Evolutionary conservation across 2,329 filamentous ascomycete genomes (phyloP), one percentile per base, ranked within the genome.

Genomic region (Scytalidium lignicola): DNA sequence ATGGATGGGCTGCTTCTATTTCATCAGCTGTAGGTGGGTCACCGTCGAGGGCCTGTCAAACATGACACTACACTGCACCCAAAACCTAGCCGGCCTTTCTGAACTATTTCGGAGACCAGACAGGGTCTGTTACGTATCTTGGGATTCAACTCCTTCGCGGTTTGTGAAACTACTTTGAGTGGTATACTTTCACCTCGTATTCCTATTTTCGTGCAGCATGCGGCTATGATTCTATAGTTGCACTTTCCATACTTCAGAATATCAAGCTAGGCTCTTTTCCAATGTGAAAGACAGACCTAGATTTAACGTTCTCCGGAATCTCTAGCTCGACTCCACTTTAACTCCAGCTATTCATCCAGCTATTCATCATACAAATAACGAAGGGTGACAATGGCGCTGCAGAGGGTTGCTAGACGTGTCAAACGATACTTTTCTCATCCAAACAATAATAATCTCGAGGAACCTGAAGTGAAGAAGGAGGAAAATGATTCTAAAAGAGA

Each of bases 401-500:
- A 58, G 21, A 59, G 57, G 47, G 54, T 55, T 9, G 43, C 55
- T 29, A 54, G 42, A 47, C 54, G 54, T 10, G 42, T 61, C 50
- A 62, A 58, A 43, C 46, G 55, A 21, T 52, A 59, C 22, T 51
- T 62, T 45, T 47, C 49, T 23, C 53, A 52, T 47, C 53, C 47
- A 32, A 51, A 48, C 41, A 52, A 28, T 10, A 28, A 46, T 8
- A 51, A n/a, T 22, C 6, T 42, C 8, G 52, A 56, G 3, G 41
- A 51, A 19, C 22, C 43, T 12, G 46, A 28, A 21, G 49, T 44
- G 3, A 19, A 41, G 41, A 15, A 22, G 17, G 47, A 54, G 7
- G 49, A 51, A 37, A 20, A 12, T 19, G 18, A 39, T 18, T 46
- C 46, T 23, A 42, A 46, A 17, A 46, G 51, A 5, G 47, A 32